Conservation (phyloP, 2,329 filamentous ascomycete species). For the Fusarium sp. region DNA sequence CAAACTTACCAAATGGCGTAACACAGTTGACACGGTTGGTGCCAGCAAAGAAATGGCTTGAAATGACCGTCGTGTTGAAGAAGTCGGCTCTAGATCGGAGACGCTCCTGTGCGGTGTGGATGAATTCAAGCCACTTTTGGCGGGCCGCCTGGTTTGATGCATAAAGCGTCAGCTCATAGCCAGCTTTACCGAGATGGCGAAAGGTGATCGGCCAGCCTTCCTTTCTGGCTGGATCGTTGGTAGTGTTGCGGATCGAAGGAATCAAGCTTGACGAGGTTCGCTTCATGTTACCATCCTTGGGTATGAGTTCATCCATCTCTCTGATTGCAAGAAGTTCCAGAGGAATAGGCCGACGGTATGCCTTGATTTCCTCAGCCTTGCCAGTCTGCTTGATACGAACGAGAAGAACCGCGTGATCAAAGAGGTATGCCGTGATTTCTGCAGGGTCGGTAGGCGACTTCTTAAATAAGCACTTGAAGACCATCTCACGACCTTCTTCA, state of each 20-base stretch:
- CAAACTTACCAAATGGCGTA: conserved; percentile 82
- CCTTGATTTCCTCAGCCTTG: conserved; percentile 93
- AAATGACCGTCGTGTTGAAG: conserved; percentile 79
- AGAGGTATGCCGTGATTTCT: conserved; percentile 94
- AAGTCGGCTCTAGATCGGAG: conserved; percentile 90
- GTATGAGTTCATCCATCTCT: conserved; percentile 97
- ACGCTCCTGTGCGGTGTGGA: conserved; percentile 89
- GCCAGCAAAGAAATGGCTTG: conserved; percentile 69
- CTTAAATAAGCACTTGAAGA: conserved; percentile 95
- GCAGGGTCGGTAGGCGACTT: conserved; percentile 89
- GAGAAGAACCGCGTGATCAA: conserved; percentile 94
- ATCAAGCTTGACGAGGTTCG: conserved; percentile 89
- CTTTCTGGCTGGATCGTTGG: conserved; percentile 67
- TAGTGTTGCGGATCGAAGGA: conserved; percentile 63
- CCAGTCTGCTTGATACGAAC: conserved; percentile 92
- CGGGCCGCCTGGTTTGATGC: conserved; percentile 86
- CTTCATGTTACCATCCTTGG: conserved; percentile 82
- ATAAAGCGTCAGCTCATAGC: conserved; percentile 91
- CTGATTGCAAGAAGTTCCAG: conserved; percentile 92
- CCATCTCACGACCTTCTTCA: conserved; percentile 90
- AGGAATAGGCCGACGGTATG: conserved; percentile 93
- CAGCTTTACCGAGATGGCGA: conserved; percentile 93
- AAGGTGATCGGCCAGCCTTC: conserved; percentile 97
- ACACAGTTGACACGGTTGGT: conserved; percentile 93
- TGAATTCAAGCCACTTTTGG: conserved; percentile 97